Evolutionary conservation across 1,284 basidiomycete species (phyloP).

Genomic region (Fomitopsis pinicola): DNA sequence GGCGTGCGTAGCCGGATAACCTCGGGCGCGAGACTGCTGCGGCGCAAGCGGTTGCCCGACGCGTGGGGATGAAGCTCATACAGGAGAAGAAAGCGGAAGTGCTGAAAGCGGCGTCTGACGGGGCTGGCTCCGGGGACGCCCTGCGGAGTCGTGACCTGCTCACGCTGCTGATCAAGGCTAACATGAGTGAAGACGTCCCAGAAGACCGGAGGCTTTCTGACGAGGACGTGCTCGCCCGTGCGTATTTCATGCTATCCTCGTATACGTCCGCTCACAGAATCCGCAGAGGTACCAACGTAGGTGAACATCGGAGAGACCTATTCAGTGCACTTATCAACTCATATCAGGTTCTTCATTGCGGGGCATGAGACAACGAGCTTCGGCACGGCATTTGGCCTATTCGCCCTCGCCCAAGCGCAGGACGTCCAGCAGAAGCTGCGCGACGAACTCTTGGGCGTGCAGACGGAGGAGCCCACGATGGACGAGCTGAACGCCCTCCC

Average conservation of each 20-base stretch:
- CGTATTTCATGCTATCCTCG: slow-evolving; percentile 18
- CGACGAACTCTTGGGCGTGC: slow-evolving; percentile 52
- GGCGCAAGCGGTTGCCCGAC: slow-evolving; percentile 26
- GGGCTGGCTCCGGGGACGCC: slow-evolving; percentile 1
- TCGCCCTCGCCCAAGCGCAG: slow-evolving; percentile 51
- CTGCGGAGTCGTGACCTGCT: slow-evolving; percentile 25
- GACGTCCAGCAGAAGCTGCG: slow-evolving; percentile 65
- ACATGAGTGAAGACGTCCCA: slow-evolving; percentile 40
- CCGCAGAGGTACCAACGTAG: too few relatives aligned
- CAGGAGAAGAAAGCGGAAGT: slow-evolving; percentile 36
- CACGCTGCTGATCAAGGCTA: slow-evolving; percentile 39
- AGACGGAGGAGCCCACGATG: slow-evolving; percentile 16
- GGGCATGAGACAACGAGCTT: slow-evolving; percentile 70
- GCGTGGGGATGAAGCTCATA: slow-evolving; percentile 35
- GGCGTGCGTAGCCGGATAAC: slow-evolving; percentile 25
- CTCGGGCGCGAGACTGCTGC: slow-evolving; percentile 14
- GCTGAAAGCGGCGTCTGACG: slow-evolving; percentile 3
- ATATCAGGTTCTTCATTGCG: slow-evolving; percentile 41
- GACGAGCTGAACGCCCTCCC: slow-evolving; percentile 42
- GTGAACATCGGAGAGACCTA: too few relatives aligned
- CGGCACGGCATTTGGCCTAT: slow-evolving; percentile 57
- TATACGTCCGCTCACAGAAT: too few relatives aligned
- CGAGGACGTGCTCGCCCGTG: slow-evolving; percentile 51
- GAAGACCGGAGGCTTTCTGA: slow-evolving; percentile 44
- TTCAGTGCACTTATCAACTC: too few relatives aligned